Conservation (phyloP, 768 basidiomycete genomes). For the Leccinellum albellum region DNA sequence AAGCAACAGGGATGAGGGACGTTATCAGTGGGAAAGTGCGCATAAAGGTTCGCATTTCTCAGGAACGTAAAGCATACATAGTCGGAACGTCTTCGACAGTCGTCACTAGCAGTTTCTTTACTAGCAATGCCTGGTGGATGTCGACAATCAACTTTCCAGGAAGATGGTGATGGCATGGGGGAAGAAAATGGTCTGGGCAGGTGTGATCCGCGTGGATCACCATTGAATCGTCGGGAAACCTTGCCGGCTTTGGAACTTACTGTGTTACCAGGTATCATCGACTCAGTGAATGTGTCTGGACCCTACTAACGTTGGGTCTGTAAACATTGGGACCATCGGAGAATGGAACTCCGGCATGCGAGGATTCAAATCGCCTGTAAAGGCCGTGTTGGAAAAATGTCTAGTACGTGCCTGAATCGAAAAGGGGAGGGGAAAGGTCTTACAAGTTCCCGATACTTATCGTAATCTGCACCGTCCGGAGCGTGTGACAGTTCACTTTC, state of each 20-base stretch:
- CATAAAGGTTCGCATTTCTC: not conserved
- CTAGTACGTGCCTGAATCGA: too few relatives aligned
- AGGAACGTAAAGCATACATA: not conserved
- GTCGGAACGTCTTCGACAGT: not conserved
- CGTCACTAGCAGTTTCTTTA: not conserved
- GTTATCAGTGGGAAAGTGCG: not conserved
- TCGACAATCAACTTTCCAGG: not conserved
- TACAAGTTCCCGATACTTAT: too few relatives aligned
- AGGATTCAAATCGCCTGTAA: too few relatives aligned
- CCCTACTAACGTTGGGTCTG: too few relatives aligned
- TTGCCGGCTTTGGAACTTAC: not conserved
- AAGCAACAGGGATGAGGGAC: not conserved
- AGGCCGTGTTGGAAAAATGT: too few relatives aligned
- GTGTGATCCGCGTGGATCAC: not conserved
- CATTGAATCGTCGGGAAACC: not conserved
- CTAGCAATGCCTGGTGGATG: not conserved
- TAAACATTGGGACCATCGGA: too few relatives aligned
- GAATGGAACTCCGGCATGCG: too few relatives aligned
- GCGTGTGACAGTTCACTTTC: too few relatives aligned
- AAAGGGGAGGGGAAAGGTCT: too few relatives aligned
- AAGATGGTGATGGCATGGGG: not conserved
- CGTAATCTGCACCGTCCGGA: too few relatives aligned
- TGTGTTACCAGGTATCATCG: not conserved
- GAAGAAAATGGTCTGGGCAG: not conserved
- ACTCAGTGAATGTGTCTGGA: not conserved